Percentiles rank a stretch among this genome's conserved stretches.
Conservation (phyloP, 257 asterid species). For the Solanum stenotomum region DNA sequence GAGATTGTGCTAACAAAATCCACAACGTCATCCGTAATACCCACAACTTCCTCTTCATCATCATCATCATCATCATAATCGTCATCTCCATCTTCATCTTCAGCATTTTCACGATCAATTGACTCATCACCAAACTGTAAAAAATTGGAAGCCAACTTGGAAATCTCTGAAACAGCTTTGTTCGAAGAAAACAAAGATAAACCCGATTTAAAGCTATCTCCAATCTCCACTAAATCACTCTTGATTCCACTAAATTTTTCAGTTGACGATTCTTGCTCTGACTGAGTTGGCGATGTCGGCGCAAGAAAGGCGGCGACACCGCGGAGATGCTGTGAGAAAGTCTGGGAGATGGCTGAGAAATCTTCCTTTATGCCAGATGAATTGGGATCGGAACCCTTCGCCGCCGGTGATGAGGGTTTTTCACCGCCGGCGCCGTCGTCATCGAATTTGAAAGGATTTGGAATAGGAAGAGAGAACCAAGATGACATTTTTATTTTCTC, state of each 20-base stretch:
- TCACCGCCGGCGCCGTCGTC: constrained; percentile 1
- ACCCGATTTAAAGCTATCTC: constrained; percentile 54
- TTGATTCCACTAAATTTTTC: constrained; percentile 47
- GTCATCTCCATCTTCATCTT: constrained; percentile 16
- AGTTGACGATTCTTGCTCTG: constrained; percentile 9
- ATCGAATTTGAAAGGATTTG: constrained; percentile 37
- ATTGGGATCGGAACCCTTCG: constrained; percentile 1
- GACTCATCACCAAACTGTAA: constrained; percentile 25
- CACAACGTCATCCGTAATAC: constrained; percentile 47
- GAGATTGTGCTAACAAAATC: constrained; percentile 45
- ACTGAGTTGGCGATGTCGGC: constrained; percentile 28
- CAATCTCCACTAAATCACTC: constrained; percentile 63
- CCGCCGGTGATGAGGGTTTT: constrained; percentile 10
- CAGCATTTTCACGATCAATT: constrained; percentile 7
- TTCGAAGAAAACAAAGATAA: constrained; percentile 49
- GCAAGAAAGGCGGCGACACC: constrained; percentile 69
- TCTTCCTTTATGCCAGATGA: constrained; percentile 31
- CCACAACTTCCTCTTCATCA: constrained; percentile 24
- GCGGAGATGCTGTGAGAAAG: constrained; percentile 29
- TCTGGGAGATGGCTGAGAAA: constrained; percentile 31
- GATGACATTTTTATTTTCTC: constrained; percentile 43
- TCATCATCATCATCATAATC: constrained; percentile 14
- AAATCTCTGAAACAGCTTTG: constrained; percentile 12
- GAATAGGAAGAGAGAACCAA: constrained; percentile 35
- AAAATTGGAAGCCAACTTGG: constrained; percentile 49